Percentiles rank a stretch among this genome's conserved stretches.
Conservation (phyloP, 2,329 filamentous ascomycete genomes). For the Fusarium solani-melongenae region DNA sequence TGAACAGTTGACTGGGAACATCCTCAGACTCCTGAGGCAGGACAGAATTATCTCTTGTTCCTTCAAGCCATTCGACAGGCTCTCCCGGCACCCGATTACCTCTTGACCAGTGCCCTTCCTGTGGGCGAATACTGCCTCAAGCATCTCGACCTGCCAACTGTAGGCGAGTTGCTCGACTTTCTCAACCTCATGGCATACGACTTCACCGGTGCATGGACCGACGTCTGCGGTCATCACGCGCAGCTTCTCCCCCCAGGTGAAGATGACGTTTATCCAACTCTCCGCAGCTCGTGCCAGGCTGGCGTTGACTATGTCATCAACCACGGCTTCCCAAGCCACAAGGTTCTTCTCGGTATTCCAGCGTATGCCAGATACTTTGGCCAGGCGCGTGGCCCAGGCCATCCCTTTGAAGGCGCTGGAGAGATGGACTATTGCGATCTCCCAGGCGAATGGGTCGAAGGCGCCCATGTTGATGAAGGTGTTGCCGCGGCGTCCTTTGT, state of each 20-base stretch:
- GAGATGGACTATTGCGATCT: slow-evolving; percentile 73
- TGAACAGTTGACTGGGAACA: slow-evolving; percentile 75
- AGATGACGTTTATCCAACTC: slow-evolving; percentile 40
- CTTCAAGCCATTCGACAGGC: slow-evolving; percentile 64
- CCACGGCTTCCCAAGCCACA: slow-evolving; percentile 65
- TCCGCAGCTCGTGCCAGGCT: slow-evolving; percentile 61
- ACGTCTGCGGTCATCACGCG: slow-evolving; percentile 71
- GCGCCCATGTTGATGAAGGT: slow-evolving; percentile 59
- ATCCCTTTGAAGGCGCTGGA: slow-evolving; percentile 59
- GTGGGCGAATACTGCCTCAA: slow-evolving; percentile 70
- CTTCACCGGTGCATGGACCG: slow-evolving; percentile 72
- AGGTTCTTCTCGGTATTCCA: slow-evolving; percentile 72
- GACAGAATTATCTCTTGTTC: slow-evolving; percentile 67
- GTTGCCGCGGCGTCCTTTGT: slow-evolving; percentile 69
- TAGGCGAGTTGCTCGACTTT: slow-evolving; percentile 66
- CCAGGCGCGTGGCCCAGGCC: slow-evolving; percentile 62
- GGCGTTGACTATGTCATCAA: slow-evolving; percentile 65
- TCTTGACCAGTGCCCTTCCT: slow-evolving; percentile 71
- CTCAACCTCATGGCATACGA: slow-evolving; percentile 78
- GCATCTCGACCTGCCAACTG: slow-evolving; percentile 66
- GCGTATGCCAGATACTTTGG: slow-evolving; percentile 72
- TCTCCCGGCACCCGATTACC: slow-evolving; percentile 66
- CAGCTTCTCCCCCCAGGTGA: slow-evolving; percentile 63
- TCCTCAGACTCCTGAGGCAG: slow-evolving; percentile 63
- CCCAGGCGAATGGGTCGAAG: slow-evolving; percentile 60